Evolutionary conservation across 345 rosid species (phyloP).

Genomic region (Corymbia maculata): DNA sequence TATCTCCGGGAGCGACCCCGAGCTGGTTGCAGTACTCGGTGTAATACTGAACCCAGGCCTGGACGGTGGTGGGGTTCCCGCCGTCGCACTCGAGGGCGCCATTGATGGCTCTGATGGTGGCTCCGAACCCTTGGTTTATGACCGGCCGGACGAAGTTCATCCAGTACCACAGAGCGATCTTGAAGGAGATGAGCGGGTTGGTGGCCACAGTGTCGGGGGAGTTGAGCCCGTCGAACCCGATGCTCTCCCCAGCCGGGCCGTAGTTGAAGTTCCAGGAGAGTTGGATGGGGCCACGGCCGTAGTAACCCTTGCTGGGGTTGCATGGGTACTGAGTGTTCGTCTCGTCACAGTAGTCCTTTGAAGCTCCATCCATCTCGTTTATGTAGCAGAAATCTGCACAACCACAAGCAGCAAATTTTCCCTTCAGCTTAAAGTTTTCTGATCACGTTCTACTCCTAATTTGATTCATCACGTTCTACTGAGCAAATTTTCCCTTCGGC

Average conservation of each 20-base stretch:
- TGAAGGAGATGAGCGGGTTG: conserved; percentile 44
- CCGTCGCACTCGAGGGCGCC: conserved; percentile 48
- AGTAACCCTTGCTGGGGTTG: conserved; percentile 39
- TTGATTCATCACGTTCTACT: not conserved
- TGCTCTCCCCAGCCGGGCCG: conserved; percentile 43
- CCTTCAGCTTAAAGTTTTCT: not conserved
- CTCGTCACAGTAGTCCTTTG: conserved; percentile 33
- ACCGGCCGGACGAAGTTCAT: conserved; percentile 38
- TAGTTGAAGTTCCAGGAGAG: conserved; percentile 70
- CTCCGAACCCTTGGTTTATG: conserved; percentile 55
- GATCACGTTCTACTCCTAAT: not conserved
- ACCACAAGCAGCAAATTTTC: not conserved
- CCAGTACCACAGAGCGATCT: conserved; percentile 78
- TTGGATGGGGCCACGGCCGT: conserved; percentile 61
- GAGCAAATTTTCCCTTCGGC: too few species aligned
- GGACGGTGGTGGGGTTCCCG: conserved; percentile 22
- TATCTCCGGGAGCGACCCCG: conserved; percentile 46
- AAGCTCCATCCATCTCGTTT: conserved; percentile 46
- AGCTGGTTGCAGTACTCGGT: conserved; percentile 34
- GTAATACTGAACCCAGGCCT: conserved; percentile 35
- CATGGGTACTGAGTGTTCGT: conserved; percentile 40
- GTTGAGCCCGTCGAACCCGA: conserved; percentile 47
- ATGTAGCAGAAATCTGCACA: conserved; percentile 46
- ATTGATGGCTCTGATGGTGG: conserved; percentile 57
- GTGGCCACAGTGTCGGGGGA: conserved; percentile 54